Percentiles rank a stretch among this genome's conserved stretches.
These are phyloP conservation scores for Agroathelia rolfsii DNA, from an alignment of 1,284 basidiomycete genomes.

Conservation along the genomic window DNA sequence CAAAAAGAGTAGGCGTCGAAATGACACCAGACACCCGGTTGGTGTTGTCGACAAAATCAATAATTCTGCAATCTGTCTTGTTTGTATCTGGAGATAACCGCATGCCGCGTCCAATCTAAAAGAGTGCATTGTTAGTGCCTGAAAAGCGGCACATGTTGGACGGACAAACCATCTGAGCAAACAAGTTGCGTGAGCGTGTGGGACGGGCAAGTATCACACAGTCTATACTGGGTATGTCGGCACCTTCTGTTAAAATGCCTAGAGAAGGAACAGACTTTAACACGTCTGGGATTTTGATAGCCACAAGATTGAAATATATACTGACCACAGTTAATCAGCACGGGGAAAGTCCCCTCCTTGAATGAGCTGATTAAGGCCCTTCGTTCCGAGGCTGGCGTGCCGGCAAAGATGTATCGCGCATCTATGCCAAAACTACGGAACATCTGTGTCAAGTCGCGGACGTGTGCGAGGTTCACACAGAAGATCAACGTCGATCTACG, in stretches of 20 bases:
- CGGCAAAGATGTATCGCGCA: slow-evolving; percentile 73
- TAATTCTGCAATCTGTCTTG: slow-evolving; percentile 80
- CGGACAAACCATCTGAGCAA: slow-evolving; percentile 81
- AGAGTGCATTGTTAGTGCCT: slow-evolving; percentile 1
- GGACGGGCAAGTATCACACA: slow-evolving; percentile 83
- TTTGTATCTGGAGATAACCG: slow-evolving; percentile 73
- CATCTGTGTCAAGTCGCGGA: slow-evolving; percentile 62
- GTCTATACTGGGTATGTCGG: slow-evolving; percentile 89
- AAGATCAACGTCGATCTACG: slow-evolving; percentile 88
- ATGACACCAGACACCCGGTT: slow-evolving; percentile 64
- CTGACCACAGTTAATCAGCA: slow-evolving; percentile 86
- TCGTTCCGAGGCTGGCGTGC: slow-evolving; percentile 60
- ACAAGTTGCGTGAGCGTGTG: slow-evolving; percentile 82
- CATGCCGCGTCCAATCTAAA: slow-evolving; percentile 86
- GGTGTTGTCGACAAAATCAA: slow-evolving; percentile 85
- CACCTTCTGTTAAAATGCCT: slow-evolving; percentile 89
- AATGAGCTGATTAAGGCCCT: slow-evolving; percentile 63
- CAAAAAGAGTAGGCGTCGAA: slow-evolving; percentile 80
- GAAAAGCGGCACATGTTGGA: slow-evolving; percentile 1
- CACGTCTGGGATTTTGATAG: not conserved
- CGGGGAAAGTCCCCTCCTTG: slow-evolving; percentile 66
- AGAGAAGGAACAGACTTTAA: slow-evolving; percentile 1
- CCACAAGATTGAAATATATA: no score
- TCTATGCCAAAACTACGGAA: slow-evolving; percentile 80
- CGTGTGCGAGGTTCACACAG: slow-evolving; percentile 81